Evolutionary conservation across 805 yeast species (phyloP).

Genomic region (Saccharomycopsis babjevae): DNA sequence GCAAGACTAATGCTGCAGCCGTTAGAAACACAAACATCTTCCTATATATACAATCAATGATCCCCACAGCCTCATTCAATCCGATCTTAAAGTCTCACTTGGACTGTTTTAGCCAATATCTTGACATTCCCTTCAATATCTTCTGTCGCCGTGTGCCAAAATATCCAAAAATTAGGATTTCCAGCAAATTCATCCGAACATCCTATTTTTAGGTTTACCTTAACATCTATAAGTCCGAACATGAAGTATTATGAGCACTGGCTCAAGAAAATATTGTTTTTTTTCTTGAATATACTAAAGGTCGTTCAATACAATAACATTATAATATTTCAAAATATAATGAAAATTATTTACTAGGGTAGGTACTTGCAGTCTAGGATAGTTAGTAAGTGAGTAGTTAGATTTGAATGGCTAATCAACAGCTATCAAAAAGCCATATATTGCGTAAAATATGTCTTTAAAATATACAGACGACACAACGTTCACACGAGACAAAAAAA

Average conservation of each 20-base stretch:
- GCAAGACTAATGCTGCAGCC: too few species aligned
- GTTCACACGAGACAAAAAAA: slow-evolving; percentile 32
- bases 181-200: not conserved
- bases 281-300: too few species aligned
- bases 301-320: too few species aligned
- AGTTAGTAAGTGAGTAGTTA: too few species aligned
- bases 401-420: too few species aligned
- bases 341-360: too few species aligned
- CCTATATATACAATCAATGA: not conserved
- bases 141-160: not conserved
- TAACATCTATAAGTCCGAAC: not conserved
- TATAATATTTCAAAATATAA: too few species aligned
- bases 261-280: too few species aligned
- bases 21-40: not conserved
- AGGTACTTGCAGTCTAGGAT: too few species aligned
- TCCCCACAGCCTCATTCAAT: not conserved
- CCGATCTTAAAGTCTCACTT: not conserved
- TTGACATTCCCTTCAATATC: not conserved
- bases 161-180: not conserved
- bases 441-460: slow-evolving; percentile 1
- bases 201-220: not conserved
- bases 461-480: slow-evolving; percentile 22
- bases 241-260: not conserved
- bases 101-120: not conserved
- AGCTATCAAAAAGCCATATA: too few species aligned